These are phyloP conservation scores for Fusarium chuoi DNA, from an alignment of 2,329 filamentous ascomycete species.

Conservation along the genomic window DNA sequence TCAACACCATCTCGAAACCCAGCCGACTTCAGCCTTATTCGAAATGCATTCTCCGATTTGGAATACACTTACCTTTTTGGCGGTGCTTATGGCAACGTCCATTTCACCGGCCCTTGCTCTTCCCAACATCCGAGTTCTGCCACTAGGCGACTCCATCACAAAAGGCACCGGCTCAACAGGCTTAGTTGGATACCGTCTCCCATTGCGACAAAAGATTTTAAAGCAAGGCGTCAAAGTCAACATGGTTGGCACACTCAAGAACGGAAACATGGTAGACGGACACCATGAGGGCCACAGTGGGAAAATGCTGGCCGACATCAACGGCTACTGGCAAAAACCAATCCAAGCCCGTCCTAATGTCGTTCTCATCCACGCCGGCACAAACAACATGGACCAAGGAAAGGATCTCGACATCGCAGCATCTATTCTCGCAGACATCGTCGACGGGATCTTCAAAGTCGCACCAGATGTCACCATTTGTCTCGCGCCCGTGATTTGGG, in stretches of 20 bases:
- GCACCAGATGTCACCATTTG: slow-evolving; percentile 23
- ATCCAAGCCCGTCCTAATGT: slow-evolving; percentile 25
- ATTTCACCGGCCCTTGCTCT: background rate
- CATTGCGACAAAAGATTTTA: slow-evolving; percentile 12
- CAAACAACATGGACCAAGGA: slow-evolving; percentile 29
- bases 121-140: slow-evolving; percentile 21
- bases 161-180: slow-evolving; percentile 28
- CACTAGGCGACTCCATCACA: slow-evolving; percentile 30
- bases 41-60: background rate
- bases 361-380: slow-evolving; percentile 31
- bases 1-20: background rate
- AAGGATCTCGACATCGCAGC: slow-evolving; percentile 6
- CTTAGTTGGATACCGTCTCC: slow-evolving; percentile 11
- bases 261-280: slow-evolving; percentile 22
- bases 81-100: background rate
- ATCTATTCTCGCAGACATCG: slow-evolving; percentile 4
- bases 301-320: slow-evolving; percentile 18
- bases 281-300: slow-evolving; percentile 31
- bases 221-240: slow-evolving; percentile 11
- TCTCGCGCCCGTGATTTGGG: slow-evolving; percentile 30
- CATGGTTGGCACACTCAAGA: slow-evolving; percentile 18
- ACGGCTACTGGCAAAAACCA: slow-evolving; percentile 21
- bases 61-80: background rate
- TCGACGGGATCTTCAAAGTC: slow-evolving; percentile 23
- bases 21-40: background rate